Conservation (phyloP, 1,284 basidiomycete genomes). For the Microbotryum saponariae region DNA sequence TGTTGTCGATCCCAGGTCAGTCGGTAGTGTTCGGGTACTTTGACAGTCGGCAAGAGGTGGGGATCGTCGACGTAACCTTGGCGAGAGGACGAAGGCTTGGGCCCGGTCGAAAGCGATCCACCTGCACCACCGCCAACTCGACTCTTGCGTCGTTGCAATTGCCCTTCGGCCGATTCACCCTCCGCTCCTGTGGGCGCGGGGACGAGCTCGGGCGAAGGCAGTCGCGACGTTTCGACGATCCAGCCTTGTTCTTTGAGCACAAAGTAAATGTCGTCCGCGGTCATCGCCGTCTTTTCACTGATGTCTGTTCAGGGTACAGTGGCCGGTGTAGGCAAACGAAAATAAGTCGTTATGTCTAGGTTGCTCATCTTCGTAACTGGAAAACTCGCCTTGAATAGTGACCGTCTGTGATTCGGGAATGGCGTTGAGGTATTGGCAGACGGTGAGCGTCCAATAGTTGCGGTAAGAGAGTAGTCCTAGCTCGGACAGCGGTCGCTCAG, state of each 20-base stretch:
- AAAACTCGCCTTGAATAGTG: conserved; percentile 1
- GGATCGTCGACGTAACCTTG: conserved; percentile 3
- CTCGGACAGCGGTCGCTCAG: conserved; percentile 84
- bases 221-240: conserved; percentile 51
- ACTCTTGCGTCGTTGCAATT: background rate
- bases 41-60: conserved; percentile 14
- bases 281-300: conserved; percentile 79
- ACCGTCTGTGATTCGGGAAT: background rate
- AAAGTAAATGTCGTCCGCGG: conserved; percentile 73
- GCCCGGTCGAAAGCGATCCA: conserved; percentile 5
- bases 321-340: background rate
- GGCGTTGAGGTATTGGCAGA: conserved; percentile 50
- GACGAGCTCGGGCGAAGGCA: conserved; percentile 7
- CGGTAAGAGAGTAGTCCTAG: conserved; percentile 85
- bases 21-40: conserved; percentile 64
- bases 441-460: conserved; percentile 89
- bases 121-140: background rate
- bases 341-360: background rate
- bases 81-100: background rate
- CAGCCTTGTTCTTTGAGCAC: conserved; percentile 71
- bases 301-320: conserved; percentile 56
- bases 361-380: conserved; percentile 9
- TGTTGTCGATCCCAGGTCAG: conserved; percentile 66
- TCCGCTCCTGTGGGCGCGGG: no score
- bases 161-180: background rate